Base-by-base conservation (phyloP, 1,284 basidiomycete genomes). In the Ustilago bromivora region DNA sequence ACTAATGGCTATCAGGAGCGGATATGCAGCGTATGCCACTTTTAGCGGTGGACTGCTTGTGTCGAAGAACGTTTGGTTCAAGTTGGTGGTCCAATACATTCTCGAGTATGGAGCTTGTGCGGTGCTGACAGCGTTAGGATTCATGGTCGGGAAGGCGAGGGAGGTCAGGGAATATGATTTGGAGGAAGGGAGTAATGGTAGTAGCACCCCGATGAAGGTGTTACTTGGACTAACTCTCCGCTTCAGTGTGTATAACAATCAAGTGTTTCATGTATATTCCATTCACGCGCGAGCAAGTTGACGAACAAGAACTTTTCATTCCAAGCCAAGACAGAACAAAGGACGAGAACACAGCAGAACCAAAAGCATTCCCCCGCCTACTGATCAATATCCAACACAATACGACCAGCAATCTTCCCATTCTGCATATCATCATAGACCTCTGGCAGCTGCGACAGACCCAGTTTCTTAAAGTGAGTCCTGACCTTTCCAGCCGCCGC, bases 401-500 rank as follows among this genome's bases (percentile, higher is more conserved):
- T 85, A 63, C 92, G 88, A 54, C 92, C 92, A 15, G 89, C 89
- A 68, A 92, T 86, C 60, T 87, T 88, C 57, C 91, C 91, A 65
- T 88, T 75, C 57, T 88, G 87, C 84, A 93, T 88, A 52, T 82
- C 77, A 5, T 91, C 87, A 86, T 91, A 92, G 62, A 73, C 57
- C 23, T 88, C 89, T 68, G 89, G 86, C 52, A 93, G 89, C n/a
- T 89, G 88, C 1, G 86, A 82, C 41, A 93, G 87, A 1, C 88
- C 88, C 83, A 88, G 89, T 59, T 88, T 73, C 56, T 82, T 84
- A 82, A 88, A 92, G 68, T 88, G 88, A 66, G 90, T 90, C 82
- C 90, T 91, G 58, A 93, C 91, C 55, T 90, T 89, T 15, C 92
- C 93, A 9, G 87, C 82, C 0, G 92, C 90, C 8, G 92, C 93